Evolutionary conservation across 2,329 filamentous ascomycete species (phyloP), one percentile per base, ranked within the genome.

Genomic region (Neodidymelliopsis sp.): DNA sequence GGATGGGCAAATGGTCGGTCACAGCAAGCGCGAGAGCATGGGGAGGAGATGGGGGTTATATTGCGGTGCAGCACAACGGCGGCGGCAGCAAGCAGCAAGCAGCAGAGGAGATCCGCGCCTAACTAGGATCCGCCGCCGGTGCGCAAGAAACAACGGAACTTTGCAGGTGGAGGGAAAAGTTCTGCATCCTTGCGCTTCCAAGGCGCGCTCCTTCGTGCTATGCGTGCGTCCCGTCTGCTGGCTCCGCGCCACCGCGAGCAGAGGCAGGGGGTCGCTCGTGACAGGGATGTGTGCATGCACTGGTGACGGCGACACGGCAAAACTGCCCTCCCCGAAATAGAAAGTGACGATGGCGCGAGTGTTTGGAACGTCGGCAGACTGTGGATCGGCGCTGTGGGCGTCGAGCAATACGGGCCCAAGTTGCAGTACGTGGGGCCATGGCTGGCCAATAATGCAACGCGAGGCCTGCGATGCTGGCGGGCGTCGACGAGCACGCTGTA

Each of bases 301-400:
- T 53, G 41, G 59, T 57, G 53, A 57, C 62, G 59, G 56, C 54
- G 48, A 41, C 30, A 59, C 62, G 59, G 62, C 57, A 61, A 52
- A 56, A 54, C 49, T 46, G 49, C 44, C 35, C 8, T 9, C 54
- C 59, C 57, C 45, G 59, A 57, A 69, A 69, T 70, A 70, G 66
- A 52, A 60, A 49, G 22, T 49, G 50, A 59, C 53, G 43, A 51
- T 58, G 47, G 57, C 49, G 63, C 54, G 53, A 56, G 51, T 61
- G 58, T 63, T 57, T 60, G 51, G 63, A 57, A 65, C 58, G 51
- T 53, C 55, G 53, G 53, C 45, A 39, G 53, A 54, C 54, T 49
- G 51, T 45, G 31, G 59, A 62, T 63, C 60, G 50, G 61, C 63
- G 29, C 39, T 44, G 38, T 50, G 29, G 36, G 39, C 41, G 54